Percentiles rank a stretch among this genome's conserved stretches.
phyloP scores from a whole-genome alignment of 176 grass and related monocot species.

The Oryza longistaminata region DNA sequence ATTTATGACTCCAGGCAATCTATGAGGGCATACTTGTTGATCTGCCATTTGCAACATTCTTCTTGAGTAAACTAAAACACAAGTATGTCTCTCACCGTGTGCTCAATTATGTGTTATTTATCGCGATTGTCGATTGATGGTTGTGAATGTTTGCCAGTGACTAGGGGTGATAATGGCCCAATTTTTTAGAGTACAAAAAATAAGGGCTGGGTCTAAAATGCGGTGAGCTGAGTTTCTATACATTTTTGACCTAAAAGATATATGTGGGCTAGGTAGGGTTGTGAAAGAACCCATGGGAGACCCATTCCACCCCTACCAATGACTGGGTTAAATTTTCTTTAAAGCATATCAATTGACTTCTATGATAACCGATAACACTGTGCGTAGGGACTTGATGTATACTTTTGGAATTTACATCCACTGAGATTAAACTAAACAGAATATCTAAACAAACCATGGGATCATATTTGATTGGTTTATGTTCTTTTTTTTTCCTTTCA shows the following conservation, averaged over 20 bases:
- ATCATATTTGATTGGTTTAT: conserved; percentile 15
- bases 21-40: conserved; percentile 98
- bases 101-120: conserved; percentile 7
- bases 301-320: neutral
- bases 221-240: too few species aligned
- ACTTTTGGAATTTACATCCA: neutral
- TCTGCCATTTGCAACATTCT: conserved; percentile 94
- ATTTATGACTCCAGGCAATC: conserved; percentile 69
- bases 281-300: too few species aligned
- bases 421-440: conserved; percentile 4
- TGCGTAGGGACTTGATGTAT: neutral
- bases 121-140: neutral
- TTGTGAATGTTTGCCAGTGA: neutral
- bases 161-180: too few species aligned
- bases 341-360: neutral
- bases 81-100: conserved; percentile 52
- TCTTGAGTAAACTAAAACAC: conserved; percentile 96
- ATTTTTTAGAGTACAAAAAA: too few species aligned
- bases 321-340: conserved; percentile 21
- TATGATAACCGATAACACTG: neutral
- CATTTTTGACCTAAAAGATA: too few species aligned
- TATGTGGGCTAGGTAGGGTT: too few species aligned
- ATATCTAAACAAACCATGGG: neutral
- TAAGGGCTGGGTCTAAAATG: too few species aligned
- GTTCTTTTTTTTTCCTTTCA: conserved; percentile 27